phyloP scores from a whole-genome alignment of 768 basidiomycete species.

The Gymnopilus junonius region DNA sequence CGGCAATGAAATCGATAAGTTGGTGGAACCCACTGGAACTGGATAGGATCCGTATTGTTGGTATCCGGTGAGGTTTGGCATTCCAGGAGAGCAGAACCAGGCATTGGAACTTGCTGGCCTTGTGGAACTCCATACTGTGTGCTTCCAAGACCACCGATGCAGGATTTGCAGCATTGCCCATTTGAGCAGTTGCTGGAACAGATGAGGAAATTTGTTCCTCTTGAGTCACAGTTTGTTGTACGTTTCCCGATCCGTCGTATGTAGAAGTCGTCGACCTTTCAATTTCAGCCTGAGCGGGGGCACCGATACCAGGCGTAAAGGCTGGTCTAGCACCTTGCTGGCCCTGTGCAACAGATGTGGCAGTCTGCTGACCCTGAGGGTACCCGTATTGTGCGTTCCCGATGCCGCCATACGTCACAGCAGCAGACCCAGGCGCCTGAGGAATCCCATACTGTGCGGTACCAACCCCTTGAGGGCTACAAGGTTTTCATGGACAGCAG shows the following conservation, averaged over 20 bases:
- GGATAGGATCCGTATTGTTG: conserved; percentile 1
- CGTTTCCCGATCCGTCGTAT: not conserved
- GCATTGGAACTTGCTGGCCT: not conserved
- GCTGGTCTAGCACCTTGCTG: not conserved
- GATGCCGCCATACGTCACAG: not conserved
- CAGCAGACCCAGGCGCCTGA: not conserved
- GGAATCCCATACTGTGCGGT: not conserved
- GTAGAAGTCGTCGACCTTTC: not conserved
- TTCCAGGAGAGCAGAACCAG: not conserved
- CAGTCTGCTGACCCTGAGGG: no score
- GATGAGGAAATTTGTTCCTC: not conserved
- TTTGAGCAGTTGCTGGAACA: not conserved
- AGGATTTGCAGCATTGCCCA: not conserved
- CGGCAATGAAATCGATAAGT: not conserved
- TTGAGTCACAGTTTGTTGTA: not conserved
- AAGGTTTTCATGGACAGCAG: not conserved
- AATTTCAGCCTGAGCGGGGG: not conserved
- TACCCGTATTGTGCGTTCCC: not conserved
- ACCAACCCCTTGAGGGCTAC: not conserved
- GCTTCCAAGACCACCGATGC: not conserved
- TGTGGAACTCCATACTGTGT: not conserved
- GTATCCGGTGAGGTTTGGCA: not conserved
- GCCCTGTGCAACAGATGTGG: not conserved
- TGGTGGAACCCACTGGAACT: not conserved
- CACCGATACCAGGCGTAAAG: no score